Conservation (phyloP, 2,329 filamentous ascomycete species). For the Capronia americana region DNA sequence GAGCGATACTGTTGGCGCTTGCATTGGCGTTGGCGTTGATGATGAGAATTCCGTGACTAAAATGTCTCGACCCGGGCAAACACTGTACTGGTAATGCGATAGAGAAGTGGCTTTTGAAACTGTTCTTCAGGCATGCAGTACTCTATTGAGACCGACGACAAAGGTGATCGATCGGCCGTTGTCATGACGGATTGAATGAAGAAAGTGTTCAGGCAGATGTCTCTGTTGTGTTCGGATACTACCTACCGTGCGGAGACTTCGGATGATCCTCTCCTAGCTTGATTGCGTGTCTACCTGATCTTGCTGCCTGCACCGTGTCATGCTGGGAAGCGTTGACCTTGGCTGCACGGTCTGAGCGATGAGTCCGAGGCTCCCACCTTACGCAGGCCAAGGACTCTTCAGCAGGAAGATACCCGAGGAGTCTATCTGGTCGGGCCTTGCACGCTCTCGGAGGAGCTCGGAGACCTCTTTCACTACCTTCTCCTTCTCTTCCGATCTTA, state of each 20-base stretch:
- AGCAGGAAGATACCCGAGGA: constrained; percentile 25
- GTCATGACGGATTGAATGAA: background rate
- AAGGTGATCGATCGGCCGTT: background rate
- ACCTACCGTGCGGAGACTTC: background rate
- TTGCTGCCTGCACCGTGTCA: background rate
- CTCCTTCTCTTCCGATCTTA: constrained; percentile 2
- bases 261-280: background rate
- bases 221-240: background rate
- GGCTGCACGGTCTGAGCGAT: background rate
- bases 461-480: constrained; percentile 4
- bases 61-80: background rate
- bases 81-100: background rate
- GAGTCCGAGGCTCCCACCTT: too few relatives aligned
- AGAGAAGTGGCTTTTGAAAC: background rate
- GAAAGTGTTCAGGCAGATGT: background rate
- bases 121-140: background rate
- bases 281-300: background rate
- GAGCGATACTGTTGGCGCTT: background rate
- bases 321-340: background rate
- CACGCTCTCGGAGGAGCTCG: constrained; percentile 17
- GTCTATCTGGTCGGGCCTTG: constrained; percentile 2
- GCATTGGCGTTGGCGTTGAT: background rate
- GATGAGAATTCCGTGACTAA: background rate
- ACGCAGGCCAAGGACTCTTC: background rate
- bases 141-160: background rate